A percentile compares a stretch with the other conserved stretches of the same genome.
Conservation (phyloP, 768 basidiomycete genomes). For the Trametes villosa region DNA sequence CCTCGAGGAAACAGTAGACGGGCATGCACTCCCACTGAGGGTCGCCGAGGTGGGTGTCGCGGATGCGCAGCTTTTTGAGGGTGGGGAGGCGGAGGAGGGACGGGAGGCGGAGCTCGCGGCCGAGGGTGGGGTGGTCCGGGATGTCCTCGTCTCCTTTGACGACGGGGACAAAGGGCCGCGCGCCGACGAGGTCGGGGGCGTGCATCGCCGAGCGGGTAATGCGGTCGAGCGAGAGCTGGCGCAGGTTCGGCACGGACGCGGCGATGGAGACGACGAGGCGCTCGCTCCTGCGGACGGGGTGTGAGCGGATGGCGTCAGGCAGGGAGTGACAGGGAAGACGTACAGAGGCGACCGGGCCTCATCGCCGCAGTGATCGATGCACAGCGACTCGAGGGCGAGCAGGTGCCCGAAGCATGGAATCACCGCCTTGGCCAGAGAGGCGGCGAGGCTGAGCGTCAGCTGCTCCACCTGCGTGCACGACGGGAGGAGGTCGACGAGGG, state of each 20-base stretch:
- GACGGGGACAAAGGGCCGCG: constrained; percentile 61
- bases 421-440: constrained; percentile 52
- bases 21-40: constrained; percentile 57
- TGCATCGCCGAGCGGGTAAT: constrained; percentile 71
- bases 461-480: constrained; percentile 52
- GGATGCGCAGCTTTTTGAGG: constrained; percentile 63
- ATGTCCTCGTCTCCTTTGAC: constrained; percentile 64
- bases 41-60: constrained; percentile 75
- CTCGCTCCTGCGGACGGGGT: constrained; percentile 54
- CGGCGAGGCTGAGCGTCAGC: constrained; percentile 52
- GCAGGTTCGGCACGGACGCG: constrained; percentile 56
- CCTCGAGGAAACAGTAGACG: constrained; percentile 54
- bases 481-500: constrained; percentile 53
- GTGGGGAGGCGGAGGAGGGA: constrained; percentile 66
- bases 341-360: constrained; percentile 44
- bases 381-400: constrained; percentile 46
- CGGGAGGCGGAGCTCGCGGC: constrained; percentile 62
- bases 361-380: constrained; percentile 49
- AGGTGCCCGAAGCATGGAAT: constrained; percentile 53
- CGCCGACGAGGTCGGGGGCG: constrained; percentile 58
- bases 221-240: constrained; percentile 60
- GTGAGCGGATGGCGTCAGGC: constrained; percentile 22
- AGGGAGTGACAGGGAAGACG: constrained; percentile 24
- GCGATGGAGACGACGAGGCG: constrained; percentile 72
- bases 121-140: constrained; percentile 54